Conservation (phyloP, 2,329 filamentous ascomycete genomes). For the Mycosphaerella sp. region DNA sequence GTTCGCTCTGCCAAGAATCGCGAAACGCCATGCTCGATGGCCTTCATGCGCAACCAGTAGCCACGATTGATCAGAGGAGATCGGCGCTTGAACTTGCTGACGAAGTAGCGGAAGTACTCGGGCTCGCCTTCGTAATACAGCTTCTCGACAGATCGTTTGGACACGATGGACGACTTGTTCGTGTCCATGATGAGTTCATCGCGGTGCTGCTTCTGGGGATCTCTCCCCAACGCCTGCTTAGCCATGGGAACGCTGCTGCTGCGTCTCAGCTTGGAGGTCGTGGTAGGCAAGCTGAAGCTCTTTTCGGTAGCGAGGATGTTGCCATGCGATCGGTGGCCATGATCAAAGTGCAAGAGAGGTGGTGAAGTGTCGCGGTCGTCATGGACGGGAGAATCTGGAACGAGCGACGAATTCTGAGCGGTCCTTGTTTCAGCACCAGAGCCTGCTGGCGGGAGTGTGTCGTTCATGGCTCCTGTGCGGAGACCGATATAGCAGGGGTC, state of each 20-base stretch:
- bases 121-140: constrained; percentile 72
- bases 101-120: constrained; percentile 83
- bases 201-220: constrained; percentile 26
- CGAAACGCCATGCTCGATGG: constrained; percentile 67
- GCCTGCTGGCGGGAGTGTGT: background rate
- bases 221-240: constrained; percentile 8
- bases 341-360: constrained; percentile 1
- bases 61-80: constrained; percentile 87
- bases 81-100: constrained; percentile 72
- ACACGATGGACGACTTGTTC: constrained; percentile 87
- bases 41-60: constrained; percentile 79
- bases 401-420: background rate
- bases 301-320: constrained; percentile 24
- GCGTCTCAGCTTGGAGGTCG: constrained; percentile 10
- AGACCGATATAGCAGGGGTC: background rate
- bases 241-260: constrained; percentile 20
- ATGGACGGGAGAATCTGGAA: background rate
- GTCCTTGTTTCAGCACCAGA: background rate
- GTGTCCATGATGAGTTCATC: constrained; percentile 49
- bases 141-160: constrained; percentile 86
- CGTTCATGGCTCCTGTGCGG: constrained; percentile 1
- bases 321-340: constrained; percentile 18
- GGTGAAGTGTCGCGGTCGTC: background rate
- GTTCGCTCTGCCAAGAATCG: constrained; percentile 60
- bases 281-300: constrained; percentile 10